A percentile compares a stretch with the other conserved stretches of the same genome.
These are phyloP conservation scores for Naganishia onofrii DNA, from an alignment of 768 basidiomycete genomes.

Conservation along the genomic window DNA sequence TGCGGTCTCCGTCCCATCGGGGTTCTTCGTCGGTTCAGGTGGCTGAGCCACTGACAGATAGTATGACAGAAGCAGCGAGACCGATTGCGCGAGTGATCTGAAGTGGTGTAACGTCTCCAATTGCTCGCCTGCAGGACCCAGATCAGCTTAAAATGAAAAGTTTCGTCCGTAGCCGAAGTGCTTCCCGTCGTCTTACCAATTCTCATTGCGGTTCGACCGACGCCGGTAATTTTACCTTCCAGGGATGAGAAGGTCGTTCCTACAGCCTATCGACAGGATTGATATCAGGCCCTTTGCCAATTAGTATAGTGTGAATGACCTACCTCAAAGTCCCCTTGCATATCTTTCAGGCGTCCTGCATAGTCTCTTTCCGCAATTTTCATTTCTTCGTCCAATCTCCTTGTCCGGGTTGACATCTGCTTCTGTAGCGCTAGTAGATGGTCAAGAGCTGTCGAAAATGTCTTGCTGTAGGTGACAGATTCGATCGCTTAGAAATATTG, in stretches of 20 bases:
- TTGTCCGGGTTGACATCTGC: constrained; percentile 84
- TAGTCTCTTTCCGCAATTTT: constrained; percentile 86
- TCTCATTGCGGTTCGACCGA: constrained; percentile 87
- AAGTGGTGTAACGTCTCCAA: constrained; percentile 90
- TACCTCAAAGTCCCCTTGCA: constrained; percentile 92
- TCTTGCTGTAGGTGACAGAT: constrained; percentile 85
- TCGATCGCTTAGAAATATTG: constrained; percentile 67
- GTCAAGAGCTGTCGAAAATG: constrained; percentile 88
- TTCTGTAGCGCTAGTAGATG: constrained; percentile 78
- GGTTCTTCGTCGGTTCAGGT: constrained; percentile 30
- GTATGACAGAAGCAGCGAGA: constrained; percentile 86
- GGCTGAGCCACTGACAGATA: constrained; percentile 78
- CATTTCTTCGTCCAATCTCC: constrained; percentile 89
- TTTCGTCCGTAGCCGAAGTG: not conserved
- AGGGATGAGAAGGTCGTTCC: constrained; percentile 82
- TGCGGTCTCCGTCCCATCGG: constrained; percentile 58
- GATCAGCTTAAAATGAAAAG: not conserved
- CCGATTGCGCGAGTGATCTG: constrained; percentile 86
- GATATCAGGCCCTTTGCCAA: not conserved
- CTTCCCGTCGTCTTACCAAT: constrained; percentile 63
- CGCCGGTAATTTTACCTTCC: constrained; percentile 86
- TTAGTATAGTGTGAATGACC: constrained; percentile 35
- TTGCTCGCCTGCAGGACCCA: constrained; percentile 69
- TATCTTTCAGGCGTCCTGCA: constrained; percentile 85
- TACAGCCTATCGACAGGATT: constrained; percentile 44